Evolutionary conservation across 2,329 filamentous ascomycete genomes (phyloP).

Genomic region (Chrysoporthe puriensis): DNA sequence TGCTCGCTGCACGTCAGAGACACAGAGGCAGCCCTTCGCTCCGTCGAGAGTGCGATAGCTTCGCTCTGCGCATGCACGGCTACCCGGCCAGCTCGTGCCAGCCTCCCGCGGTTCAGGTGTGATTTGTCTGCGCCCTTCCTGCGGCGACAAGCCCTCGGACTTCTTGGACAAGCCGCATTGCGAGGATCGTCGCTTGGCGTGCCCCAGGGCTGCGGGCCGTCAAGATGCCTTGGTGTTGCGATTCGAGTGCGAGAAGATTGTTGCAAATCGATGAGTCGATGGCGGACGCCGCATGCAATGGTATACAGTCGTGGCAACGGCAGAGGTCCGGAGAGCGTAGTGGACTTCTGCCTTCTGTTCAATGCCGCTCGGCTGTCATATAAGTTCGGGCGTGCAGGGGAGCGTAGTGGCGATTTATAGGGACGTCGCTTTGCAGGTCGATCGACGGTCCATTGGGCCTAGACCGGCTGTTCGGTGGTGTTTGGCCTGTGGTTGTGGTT

Average conservation of each 20-base stretch:
- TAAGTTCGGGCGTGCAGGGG: background rate
- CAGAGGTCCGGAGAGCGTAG: background rate
- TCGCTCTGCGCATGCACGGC: background rate
- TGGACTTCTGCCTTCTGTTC: background rate
- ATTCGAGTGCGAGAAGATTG: constrained; percentile 14
- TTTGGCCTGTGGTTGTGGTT: constrained; percentile 12
- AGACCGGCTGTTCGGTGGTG: constrained; percentile 2
- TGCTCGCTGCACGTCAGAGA: constrained; percentile 1
- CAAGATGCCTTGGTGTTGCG: constrained; percentile 19
- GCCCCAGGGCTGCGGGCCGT: constrained; percentile 5
- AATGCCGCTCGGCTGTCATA: background rate
- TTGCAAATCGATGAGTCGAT: background rate
- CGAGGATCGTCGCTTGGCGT: background rate
- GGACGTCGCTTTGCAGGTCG: constrained; percentile 13
- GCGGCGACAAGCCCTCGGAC: background rate
- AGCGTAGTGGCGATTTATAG: constrained; percentile 12
- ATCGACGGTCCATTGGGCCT: constrained; percentile 22
- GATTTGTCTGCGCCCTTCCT: background rate
- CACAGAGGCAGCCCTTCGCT: background rate
- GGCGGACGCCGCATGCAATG: background rate
- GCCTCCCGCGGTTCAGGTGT: background rate
- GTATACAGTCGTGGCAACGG: background rate
- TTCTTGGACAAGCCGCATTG: background rate
- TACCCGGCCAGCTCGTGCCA: background rate
- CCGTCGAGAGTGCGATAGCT: background rate